Percentiles rank a stretch among this genome's conserved stretches.
Evolutionary conservation across 169 alveolate genomes (phyloP).

Genomic region (Sarcocystis neurona): DNA sequence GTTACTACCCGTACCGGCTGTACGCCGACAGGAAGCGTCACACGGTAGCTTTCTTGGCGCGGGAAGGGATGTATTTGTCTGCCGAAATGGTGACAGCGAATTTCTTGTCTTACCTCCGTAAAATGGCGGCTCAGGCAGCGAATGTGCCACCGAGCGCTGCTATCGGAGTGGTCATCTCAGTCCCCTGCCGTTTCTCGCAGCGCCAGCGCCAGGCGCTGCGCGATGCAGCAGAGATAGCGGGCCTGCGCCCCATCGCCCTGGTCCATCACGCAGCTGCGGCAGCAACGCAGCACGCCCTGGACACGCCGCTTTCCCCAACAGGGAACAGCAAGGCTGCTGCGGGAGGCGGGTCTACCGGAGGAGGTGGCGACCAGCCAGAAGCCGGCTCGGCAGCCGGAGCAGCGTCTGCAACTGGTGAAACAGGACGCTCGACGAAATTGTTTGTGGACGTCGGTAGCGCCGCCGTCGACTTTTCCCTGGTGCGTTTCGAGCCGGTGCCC

Average conservation of each 20-base stretch:
- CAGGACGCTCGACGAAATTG: conserved; percentile 39
- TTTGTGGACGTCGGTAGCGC: conserved; percentile 50
- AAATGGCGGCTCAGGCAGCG: conserved; percentile 43
- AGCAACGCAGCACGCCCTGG: conserved; percentile 66
- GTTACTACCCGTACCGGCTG: conserved; percentile 23
- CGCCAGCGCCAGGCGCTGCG: conserved; percentile 63
- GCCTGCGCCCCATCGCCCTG: conserved; percentile 37
- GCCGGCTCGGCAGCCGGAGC: no score
- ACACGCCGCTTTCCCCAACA: conserved; percentile 20
- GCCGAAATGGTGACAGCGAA: conserved; percentile 48
- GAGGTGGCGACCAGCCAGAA: no score
- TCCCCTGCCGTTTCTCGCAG: conserved; percentile 61
- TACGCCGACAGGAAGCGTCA: not conserved
- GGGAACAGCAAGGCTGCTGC: conserved; percentile 33
- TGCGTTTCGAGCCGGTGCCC: not conserved
- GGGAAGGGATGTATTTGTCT: conserved; percentile 28
- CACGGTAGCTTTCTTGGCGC: conserved; percentile 9
- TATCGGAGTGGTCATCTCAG: conserved; percentile 46
- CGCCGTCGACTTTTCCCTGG: conserved; percentile 39
- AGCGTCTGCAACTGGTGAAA: no score
- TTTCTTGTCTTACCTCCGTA: conserved; percentile 17
- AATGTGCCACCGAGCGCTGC: not conserved
- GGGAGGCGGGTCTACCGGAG: no score
- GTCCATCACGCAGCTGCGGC: conserved; percentile 60
- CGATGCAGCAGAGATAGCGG: conserved; percentile 67